Percentiles rank a stretch among this genome's conserved stretches.
Evolutionary conservation across 2,329 filamentous ascomycete genomes (phyloP).

Genomic region (Fusarium brachygibbosum): DNA sequence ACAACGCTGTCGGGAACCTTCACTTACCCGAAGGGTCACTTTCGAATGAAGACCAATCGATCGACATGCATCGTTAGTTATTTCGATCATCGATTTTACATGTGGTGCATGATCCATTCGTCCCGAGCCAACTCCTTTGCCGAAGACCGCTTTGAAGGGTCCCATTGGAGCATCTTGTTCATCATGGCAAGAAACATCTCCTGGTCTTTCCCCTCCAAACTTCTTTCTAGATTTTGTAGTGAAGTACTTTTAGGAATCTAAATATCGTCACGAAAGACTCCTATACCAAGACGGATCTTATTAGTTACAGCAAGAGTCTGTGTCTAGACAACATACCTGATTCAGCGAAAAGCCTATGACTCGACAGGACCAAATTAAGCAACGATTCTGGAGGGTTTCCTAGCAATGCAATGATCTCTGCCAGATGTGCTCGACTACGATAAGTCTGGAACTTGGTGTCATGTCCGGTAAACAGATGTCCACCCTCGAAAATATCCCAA

Average conservation of each 20-base stretch:
- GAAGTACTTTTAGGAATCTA: conserved; percentile 43
- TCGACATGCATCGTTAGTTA: too few species aligned
- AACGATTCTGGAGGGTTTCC: conserved; percentile 57
- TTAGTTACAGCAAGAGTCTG: not conserved
- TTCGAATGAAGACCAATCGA: too few species aligned
- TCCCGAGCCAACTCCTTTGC: conserved; percentile 50
- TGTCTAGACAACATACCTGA: conserved; percentile 48
- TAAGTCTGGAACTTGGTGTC: conserved; percentile 58
- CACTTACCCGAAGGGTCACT: too few species aligned
- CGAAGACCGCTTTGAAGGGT: conserved; percentile 49
- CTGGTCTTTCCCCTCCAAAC: conserved; percentile 51
- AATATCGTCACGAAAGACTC: conserved; percentile 45
- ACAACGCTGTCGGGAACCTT: too few species aligned
- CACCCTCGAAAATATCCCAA: conserved; percentile 64
- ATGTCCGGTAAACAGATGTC: conserved; percentile 58
- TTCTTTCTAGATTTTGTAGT: conserved; percentile 56
- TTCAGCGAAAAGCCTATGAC: conserved; percentile 56
- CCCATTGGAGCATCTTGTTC: conserved; percentile 56
- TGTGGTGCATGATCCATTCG: conserved; percentile 48
- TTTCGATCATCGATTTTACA: too few species aligned
- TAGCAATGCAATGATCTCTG: conserved; percentile 62
- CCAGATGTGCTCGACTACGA: conserved; percentile 61
- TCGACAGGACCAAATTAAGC: conserved; percentile 51
- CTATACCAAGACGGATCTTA: conserved; percentile 35
- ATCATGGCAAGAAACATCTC: conserved; percentile 54